phyloP scores from a whole-genome alignment of 192 early-diverging fungal species.

The Entophlyctis helioformis region DNA sequence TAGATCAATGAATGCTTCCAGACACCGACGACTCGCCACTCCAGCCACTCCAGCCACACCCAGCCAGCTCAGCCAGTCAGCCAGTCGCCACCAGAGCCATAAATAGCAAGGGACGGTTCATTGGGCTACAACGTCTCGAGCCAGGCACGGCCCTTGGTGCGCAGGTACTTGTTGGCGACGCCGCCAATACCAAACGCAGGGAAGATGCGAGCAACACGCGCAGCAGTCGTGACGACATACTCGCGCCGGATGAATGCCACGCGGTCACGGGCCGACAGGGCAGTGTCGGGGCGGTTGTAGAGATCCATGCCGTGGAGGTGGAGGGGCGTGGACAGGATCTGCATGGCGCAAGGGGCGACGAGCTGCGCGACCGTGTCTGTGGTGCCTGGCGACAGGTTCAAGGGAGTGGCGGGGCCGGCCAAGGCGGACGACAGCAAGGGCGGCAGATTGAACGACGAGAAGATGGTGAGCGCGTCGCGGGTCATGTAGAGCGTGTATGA shows the following conservation, averaged over 20 bases:
- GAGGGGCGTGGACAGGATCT: conserved; percentile 27
- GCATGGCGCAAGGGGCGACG: conserved; percentile 24
- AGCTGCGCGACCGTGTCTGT: conserved; percentile 23
- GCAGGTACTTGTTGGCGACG: conserved; percentile 7
- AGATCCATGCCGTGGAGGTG: conserved; percentile 31
- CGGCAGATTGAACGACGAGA: conserved; percentile 35
- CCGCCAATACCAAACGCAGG: conserved; percentile 37
- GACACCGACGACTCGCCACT: too few relatives aligned
- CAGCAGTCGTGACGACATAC: conserved; percentile 13
- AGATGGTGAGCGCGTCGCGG: conserved; percentile 28
- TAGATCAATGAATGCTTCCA: too few relatives aligned
- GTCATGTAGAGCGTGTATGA: conserved; percentile 17
- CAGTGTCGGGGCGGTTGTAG: conserved; percentile 25
- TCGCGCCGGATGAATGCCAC: conserved; percentile 9
- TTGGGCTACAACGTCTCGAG: too few relatives aligned
- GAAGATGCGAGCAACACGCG: conserved; percentile 26
- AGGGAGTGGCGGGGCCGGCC: too few relatives aligned
- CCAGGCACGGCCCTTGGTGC: background rate
- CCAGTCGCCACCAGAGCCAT: too few relatives aligned
- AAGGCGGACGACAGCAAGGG: conserved; percentile 3
- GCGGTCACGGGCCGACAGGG: background rate
- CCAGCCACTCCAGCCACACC: too few relatives aligned
- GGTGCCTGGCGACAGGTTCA: too few relatives aligned
- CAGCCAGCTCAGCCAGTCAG: too few relatives aligned
- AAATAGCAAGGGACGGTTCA: too few relatives aligned